These are phyloP conservation scores for Botrytis galanthina DNA, from an alignment of 2,329 filamentous ascomycete species.

Conservation along the genomic window DNA sequence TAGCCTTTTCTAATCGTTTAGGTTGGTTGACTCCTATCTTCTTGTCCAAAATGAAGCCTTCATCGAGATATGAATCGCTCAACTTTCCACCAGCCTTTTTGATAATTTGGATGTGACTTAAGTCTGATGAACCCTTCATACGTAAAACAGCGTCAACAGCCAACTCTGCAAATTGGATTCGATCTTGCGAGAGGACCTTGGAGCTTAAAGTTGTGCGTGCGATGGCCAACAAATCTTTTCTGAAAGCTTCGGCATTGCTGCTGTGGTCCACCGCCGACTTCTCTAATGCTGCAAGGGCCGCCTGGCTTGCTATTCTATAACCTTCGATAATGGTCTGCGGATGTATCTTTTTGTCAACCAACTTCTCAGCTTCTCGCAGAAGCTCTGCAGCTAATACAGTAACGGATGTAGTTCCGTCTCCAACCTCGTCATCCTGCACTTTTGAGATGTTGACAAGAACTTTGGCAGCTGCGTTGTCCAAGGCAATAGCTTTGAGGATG, in stretches of 20 bases:
- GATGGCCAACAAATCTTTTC: constrained; percentile 84
- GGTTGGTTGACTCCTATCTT: constrained; percentile 99
- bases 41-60: constrained; percentile 98
- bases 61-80: constrained; percentile 94
- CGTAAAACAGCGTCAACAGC: constrained; percentile 90
- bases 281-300: constrained; percentile 80
- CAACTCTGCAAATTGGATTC: constrained; percentile 84
- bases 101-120: constrained; percentile 98
- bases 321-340: constrained; percentile 99
- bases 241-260: constrained; percentile 77
- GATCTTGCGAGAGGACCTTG: constrained; percentile 92
- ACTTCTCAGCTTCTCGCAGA: constrained; percentile 91
- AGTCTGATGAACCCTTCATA: constrained; percentile 84
- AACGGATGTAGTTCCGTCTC: constrained; percentile 97
- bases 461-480: constrained; percentile 97
- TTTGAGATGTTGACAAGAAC: constrained; percentile 99
- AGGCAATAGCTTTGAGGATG: constrained; percentile 95
- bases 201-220: constrained; percentile 94
- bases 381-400: constrained; percentile 93
- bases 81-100: constrained; percentile 99
- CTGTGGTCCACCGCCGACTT: constrained; percentile 87
- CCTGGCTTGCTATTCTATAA: constrained; percentile 92
- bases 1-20: constrained; percentile 94
- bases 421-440: constrained; percentile 97
- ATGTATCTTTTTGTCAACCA: constrained; percentile 97